Percentiles rank a stretch among this genome's conserved stretches.
Conservation (phyloP, 2,329 filamentous ascomycete species). For the Penicillium brevicompactum region DNA sequence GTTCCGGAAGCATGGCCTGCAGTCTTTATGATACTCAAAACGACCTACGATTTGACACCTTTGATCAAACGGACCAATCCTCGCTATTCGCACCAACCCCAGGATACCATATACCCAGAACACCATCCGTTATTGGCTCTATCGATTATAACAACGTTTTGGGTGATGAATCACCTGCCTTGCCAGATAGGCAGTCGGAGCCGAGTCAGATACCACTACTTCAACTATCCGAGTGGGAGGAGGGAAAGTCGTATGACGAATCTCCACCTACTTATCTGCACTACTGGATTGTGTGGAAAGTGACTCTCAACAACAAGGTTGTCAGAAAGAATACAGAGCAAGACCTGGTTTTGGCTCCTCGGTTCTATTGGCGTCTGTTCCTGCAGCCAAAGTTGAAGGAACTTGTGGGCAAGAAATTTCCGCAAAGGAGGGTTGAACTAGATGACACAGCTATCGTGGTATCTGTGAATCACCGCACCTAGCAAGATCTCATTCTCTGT, state of each 20-base stretch:
- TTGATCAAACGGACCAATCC: not conserved
- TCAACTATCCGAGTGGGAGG: constrained; percentile 1
- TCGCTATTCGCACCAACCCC: not conserved
- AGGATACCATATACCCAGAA: not conserved
- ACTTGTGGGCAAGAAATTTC: constrained; percentile 8
- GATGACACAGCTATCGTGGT: constrained; percentile 12
- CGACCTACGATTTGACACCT: not conserved
- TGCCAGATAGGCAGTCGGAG: not conserved
- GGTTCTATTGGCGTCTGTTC: constrained; percentile 14
- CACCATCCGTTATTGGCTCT: not conserved
- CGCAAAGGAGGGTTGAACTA: constrained; percentile 4
- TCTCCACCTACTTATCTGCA: not conserved
- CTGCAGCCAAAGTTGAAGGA: constrained; percentile 15
- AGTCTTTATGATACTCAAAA: not conserved
- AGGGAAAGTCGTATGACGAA: not conserved
- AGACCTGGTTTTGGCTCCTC: constrained; percentile 13
- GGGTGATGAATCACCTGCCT: not conserved
- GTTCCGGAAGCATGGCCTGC: not conserved
- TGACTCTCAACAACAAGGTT: constrained; percentile 2
- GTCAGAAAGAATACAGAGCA: constrained; percentile 13
- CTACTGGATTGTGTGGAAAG: not conserved
- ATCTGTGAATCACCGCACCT: constrained; percentile 6
- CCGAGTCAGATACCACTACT: constrained; percentile 1
- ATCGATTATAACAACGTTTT: not conserved
- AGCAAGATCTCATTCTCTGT: constrained; percentile 1